A percentile compares a stretch with the other conserved stretches of the same genome.
Conservation (phyloP, 1,284 basidiomycete species). For the Bondarzewia mesenterica region DNA sequence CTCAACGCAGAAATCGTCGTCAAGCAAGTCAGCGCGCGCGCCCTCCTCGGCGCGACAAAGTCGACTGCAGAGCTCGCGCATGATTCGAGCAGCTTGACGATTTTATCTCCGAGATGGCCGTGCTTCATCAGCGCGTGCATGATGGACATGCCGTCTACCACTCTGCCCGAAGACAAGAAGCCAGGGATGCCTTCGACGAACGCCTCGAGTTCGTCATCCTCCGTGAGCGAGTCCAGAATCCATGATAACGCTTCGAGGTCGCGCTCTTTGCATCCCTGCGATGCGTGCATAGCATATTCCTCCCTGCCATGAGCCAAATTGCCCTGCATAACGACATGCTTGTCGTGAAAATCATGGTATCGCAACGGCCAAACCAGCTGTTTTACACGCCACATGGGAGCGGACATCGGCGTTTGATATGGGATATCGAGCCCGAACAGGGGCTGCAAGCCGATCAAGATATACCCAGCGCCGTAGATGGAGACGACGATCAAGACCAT, state of each 20-base stretch:
- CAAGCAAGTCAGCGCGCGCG: too few species aligned
- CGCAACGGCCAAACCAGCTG: not conserved
- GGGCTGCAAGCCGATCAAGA: constrained; percentile 3
- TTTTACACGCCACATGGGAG: constrained; percentile 3
- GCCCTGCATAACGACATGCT: not conserved
- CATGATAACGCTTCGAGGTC: constrained; percentile 5
- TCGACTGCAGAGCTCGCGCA: too few species aligned
- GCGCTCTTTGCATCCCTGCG: not conserved
- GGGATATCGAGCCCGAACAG: constrained; percentile 1
- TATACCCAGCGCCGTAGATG: not conserved
- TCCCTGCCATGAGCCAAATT: constrained; percentile 2
- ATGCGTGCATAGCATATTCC: not conserved
- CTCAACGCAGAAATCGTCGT: too few species aligned
- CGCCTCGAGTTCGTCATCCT: constrained; percentile 3
- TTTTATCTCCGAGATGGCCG: not conserved
- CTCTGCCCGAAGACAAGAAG: constrained; percentile 1
- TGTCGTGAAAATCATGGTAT: not conserved
- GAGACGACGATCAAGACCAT: constrained; percentile 1
- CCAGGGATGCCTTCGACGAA: constrained; percentile 8
- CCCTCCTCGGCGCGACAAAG: too few species aligned
- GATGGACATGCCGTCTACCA: not conserved
- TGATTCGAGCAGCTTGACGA: too few species aligned
- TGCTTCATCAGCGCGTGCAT: constrained; percentile 3
- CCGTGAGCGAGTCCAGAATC: constrained; percentile 3
- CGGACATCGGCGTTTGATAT: constrained; percentile 7